These are phyloP conservation scores for Hymenoscyphus fructigenus DNA, from an alignment of 2,329 filamentous ascomycete genomes.

Conservation along the genomic window DNA sequence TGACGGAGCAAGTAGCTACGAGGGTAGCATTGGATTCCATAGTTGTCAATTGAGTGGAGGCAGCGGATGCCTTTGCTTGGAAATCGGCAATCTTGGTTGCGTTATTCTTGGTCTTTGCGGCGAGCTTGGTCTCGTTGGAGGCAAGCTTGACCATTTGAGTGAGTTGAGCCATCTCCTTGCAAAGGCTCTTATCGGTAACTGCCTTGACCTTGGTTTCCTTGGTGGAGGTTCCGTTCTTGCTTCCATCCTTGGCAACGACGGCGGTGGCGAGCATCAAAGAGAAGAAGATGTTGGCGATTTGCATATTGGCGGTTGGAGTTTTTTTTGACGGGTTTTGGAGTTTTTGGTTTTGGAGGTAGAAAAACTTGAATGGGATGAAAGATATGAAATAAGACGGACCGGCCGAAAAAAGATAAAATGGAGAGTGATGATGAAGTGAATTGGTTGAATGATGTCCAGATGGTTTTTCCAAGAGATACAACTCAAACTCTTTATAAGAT, in stretches of 20 bases:
- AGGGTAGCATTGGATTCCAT: slow-evolving; percentile 41
- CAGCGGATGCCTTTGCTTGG: slow-evolving; percentile 40
- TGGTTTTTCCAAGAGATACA: slow-evolving; percentile 15
- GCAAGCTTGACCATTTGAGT: slow-evolving; percentile 37
- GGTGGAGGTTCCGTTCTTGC: slow-evolving; percentile 27
- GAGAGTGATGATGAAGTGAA: slow-evolving; percentile 12
- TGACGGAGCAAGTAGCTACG: slow-evolving; percentile 36
- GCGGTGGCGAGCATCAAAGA: slow-evolving; percentile 26
- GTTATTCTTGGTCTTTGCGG: slow-evolving; percentile 38
- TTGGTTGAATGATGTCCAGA: slow-evolving; percentile 25
- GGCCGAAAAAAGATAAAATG: slow-evolving; percentile 26
- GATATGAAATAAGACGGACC: slow-evolving; percentile 25
- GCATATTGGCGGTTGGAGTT: slow-evolving; percentile 26
- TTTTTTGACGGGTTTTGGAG: slow-evolving; percentile 13
- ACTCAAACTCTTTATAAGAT: slow-evolving; percentile 11
- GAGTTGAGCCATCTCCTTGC: slow-evolving; percentile 37
- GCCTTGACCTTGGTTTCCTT: slow-evolving; percentile 22
- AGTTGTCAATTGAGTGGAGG: slow-evolving; percentile 34
- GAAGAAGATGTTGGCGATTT: slow-evolving; percentile 29
- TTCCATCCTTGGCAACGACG: slow-evolving; percentile 34
- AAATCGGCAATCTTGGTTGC: slow-evolving; percentile 39
- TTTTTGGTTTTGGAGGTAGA: slow-evolving; percentile 9
- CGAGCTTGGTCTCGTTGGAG: slow-evolving; percentile 40
- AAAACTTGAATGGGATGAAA: slow-evolving; percentile 11
- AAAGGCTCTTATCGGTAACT: slow-evolving; percentile 35